Evolutionary conservation across 2,329 filamentous ascomycete genomes (phyloP), one percentile per base, ranked within the genome.

Genomic region (Cladobotryum protrusum): DNA sequence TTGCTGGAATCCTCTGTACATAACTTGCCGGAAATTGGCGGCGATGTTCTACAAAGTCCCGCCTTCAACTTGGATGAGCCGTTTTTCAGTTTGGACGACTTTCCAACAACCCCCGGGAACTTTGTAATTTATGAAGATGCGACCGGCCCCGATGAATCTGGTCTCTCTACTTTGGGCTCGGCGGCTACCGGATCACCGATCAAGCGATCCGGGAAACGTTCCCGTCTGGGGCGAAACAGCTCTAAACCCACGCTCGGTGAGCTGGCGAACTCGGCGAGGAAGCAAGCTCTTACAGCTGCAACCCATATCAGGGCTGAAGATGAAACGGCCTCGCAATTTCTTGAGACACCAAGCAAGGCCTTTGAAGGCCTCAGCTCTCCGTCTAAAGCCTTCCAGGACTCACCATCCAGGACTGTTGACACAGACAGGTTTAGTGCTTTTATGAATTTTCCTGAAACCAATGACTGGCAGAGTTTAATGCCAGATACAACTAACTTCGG

Each of bases 1-100:
- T 82, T 96, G 74, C 81, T 95, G 41, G 87, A 89, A 50, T 93
- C 89, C 5, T 89, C 89, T 4, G 73, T 81, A 45, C 68, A 72
- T 24, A 68, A 72, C 14, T 77, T 81, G 43, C 59, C 57, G 15
- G 68, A 63, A 8, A 55, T 64, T 34, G 71, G 75, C 14, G 78
- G 72, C 8, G 52, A 58, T 15, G 65, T 77, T 24, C 79, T 79
- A 4, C 86, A 82, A 77, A 86, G 84, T 57, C 81, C 84, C 4
- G 79, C 80, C n/a, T 83, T 87, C 62, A 73, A 79, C 45, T 68
- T 86, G 3, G 83, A 86, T 45, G 80, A 85, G 19, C 63, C 69
- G 3, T 59, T 75, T 15, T 79, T 76, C 48, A 64, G 63, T 56
- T 71, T 76, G 54, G 66, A 77, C 50, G 74, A 78, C 50, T 75